Conservation (phyloP, 306 rosid species). For the Trifolium repens region DNA sequence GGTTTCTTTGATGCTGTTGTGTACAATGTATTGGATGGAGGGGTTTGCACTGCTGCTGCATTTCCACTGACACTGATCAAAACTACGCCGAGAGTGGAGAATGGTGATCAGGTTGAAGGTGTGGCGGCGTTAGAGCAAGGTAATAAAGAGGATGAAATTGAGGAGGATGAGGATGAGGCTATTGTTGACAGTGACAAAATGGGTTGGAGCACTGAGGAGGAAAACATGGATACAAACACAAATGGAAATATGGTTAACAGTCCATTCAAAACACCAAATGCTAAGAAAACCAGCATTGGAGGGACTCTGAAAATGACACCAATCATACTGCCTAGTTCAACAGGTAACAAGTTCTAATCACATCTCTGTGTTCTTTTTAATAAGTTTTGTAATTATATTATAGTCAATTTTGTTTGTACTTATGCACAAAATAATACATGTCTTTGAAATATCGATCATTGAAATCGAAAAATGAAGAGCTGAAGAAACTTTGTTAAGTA, state of each 20-base stretch:
- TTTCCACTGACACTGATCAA: constrained; percentile 49
- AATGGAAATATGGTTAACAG: constrained; percentile 5
- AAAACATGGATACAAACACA: constrained; percentile 21
- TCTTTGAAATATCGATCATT: neutral
- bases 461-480: neutral
- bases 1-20: constrained; percentile 57
- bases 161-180: constrained; percentile 42
- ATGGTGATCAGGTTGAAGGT: constrained; percentile 32
- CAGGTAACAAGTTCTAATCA: constrained; percentile 36
- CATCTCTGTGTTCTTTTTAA: neutral
- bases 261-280: constrained; percentile 20
- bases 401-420: neutral
- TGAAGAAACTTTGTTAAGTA: too few relatives aligned
- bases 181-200: constrained; percentile 44
- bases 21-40: constrained; percentile 50
- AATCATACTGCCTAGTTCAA: constrained; percentile 29
- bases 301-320: constrained; percentile 15
- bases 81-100: constrained; percentile 22
- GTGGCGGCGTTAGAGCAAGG: constrained; percentile 15
- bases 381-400: neutral
- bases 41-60: constrained; percentile 41
- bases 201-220: constrained; percentile 54
- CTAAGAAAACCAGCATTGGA: neutral
- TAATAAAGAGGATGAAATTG: constrained; percentile 31
- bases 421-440: neutral